Evolutionary conservation across 345 rosid species (phyloP).

Genomic region (Conringia planisiliqua): DNA sequence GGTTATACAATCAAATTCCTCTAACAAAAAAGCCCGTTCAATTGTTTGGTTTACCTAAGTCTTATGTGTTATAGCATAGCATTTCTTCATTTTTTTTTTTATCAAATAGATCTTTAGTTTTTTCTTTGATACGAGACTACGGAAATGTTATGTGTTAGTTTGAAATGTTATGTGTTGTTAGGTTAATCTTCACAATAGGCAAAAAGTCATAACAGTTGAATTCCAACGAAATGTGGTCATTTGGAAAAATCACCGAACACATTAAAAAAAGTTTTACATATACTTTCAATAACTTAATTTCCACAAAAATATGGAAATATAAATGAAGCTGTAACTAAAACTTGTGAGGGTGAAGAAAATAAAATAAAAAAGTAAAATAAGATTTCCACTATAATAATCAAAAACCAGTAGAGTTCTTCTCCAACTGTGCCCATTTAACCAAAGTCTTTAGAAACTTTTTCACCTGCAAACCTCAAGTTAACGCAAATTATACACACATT

Average conservation of each 20-base stretch:
- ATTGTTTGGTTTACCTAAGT: too few relatives aligned
- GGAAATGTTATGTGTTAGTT: too few relatives aligned
- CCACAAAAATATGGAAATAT: background rate
- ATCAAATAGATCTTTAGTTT: too few relatives aligned
- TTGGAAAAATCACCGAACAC: background rate
- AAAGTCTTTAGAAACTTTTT: slow-evolving; percentile 65
- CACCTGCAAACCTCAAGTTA: slow-evolving; percentile 45
- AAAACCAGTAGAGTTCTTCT: slow-evolving; percentile 10
- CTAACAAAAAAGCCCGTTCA: too few relatives aligned
- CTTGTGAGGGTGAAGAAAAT: background rate
- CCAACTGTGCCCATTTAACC: slow-evolving; percentile 59
- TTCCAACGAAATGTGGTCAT: background rate
- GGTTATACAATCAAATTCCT: too few relatives aligned
- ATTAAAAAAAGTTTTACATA: background rate
- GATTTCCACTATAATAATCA: background rate
- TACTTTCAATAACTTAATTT: background rate
- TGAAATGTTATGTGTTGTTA: too few relatives aligned
- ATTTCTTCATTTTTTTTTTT: too few relatives aligned
- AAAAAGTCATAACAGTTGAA: background rate
- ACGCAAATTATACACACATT: background rate
- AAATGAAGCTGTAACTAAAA: background rate
- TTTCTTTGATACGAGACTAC: too few relatives aligned
- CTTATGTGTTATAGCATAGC: too few relatives aligned
- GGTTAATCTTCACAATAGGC: too few relatives aligned
- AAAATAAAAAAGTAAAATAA: background rate